Conservation (phyloP, 2,329 filamentous ascomycete species). For the Xylariaceae sp. region DNA sequence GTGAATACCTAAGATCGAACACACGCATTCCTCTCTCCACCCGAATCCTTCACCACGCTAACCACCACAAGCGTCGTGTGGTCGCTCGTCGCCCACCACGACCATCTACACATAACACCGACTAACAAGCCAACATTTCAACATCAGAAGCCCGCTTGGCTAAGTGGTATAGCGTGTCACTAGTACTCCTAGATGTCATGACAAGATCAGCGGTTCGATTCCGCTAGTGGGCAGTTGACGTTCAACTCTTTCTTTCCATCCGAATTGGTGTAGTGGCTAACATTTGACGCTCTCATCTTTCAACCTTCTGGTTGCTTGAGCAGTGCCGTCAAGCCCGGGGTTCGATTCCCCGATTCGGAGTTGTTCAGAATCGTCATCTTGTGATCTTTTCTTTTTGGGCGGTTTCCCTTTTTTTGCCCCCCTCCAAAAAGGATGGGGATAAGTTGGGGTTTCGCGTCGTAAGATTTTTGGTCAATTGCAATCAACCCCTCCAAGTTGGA, state of each 20-base stretch:
- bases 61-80: too few relatives aligned
- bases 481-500: too few relatives aligned
- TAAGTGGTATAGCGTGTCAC: conserved; percentile 13
- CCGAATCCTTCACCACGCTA: too few relatives aligned
- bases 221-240: conserved; percentile 11
- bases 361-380: neutral
- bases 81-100: too few relatives aligned
- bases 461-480: too few relatives aligned
- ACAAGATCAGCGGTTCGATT: conserved; percentile 18
- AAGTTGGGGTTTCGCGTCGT: too few relatives aligned
- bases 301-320: neutral
- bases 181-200: conserved; percentile 10
- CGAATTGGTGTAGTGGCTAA: conserved; percentile 33
- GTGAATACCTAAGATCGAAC: too few relatives aligned
- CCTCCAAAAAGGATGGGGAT: too few relatives aligned
- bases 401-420: neutral
- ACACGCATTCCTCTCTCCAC: too few relatives aligned
- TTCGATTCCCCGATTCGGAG: conserved; percentile 30
- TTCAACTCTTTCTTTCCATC: neutral
- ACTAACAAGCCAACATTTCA: neutral
- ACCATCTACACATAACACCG: too few relatives aligned
- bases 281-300: conserved; percentile 34
- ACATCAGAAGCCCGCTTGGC: conserved; percentile 3
- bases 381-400: neutral
- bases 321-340: conserved; percentile 23